These are phyloP conservation scores for Thelonectria blattea DNA, from an alignment of 2,329 filamentous ascomycete species.

Conservation along the genomic window DNA sequence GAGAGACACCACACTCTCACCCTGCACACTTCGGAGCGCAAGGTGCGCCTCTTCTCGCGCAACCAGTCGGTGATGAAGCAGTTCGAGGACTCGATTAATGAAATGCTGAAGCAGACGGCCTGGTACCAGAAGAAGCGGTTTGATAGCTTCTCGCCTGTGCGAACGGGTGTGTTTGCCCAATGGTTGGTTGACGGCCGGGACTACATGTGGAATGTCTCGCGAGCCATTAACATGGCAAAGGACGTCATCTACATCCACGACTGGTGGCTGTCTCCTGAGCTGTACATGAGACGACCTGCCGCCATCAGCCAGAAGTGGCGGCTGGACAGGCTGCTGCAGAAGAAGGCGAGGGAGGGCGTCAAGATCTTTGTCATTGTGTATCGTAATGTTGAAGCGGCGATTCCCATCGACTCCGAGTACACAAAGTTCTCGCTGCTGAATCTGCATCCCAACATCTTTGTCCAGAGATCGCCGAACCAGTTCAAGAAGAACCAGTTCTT, in stretches of 20 bases:
- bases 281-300: constrained; percentile 92
- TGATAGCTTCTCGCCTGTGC: constrained; percentile 90
- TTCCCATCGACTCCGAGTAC: constrained; percentile 97
- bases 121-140: constrained; percentile 89
- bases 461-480: constrained; percentile 95
- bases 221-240: constrained; percentile 94
- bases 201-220: constrained; percentile 99
- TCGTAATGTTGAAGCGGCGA: constrained; percentile 94
- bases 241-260: constrained; percentile 99
- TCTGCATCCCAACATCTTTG: constrained; percentile 93
- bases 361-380: constrained; percentile 99
- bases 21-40: constrained; percentile 89
- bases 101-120: constrained; percentile 81
- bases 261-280: constrained; percentile 97
- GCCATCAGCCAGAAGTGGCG: constrained; percentile 99
- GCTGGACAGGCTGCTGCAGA: constrained; percentile 88
- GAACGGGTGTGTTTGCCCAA: constrained; percentile 85
- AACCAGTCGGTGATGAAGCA: constrained; percentile 89
- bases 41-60: constrained; percentile 86
- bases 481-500: constrained; percentile 99
- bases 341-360: constrained; percentile 91
- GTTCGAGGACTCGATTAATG: constrained; percentile 89
- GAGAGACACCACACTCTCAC: constrained; percentile 82
- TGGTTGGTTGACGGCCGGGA: constrained; percentile 97
- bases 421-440: constrained; percentile 96